Evolutionary conservation across 192 early-diverging fungal genomes (phyloP).

Genomic region (Dimargaris xerosporica): DNA sequence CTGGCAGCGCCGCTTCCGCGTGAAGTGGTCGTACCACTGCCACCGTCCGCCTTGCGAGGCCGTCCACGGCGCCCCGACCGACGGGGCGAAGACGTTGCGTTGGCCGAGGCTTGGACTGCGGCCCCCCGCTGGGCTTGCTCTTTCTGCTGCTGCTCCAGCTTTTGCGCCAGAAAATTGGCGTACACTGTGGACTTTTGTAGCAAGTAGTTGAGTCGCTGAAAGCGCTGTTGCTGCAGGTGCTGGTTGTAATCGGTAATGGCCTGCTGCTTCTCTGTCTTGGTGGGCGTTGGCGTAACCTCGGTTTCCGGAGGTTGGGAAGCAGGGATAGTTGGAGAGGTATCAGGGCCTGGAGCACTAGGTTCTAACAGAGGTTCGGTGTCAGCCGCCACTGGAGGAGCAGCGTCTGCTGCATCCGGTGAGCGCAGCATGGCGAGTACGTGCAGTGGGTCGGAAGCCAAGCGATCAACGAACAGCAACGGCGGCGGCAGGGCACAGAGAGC

Average conservation of each 20-base stretch:
- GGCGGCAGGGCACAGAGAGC: too few relatives aligned
- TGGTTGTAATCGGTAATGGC: slow-evolving; percentile 46
- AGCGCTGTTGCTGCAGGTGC: slow-evolving; percentile 39
- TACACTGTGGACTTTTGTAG: slow-evolving; percentile 71
- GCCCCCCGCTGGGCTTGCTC: slow-evolving; percentile 7
- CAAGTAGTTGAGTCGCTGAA: slow-evolving; percentile 62
- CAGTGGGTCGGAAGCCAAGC: too few relatives aligned
- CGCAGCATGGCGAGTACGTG: too few relatives aligned
- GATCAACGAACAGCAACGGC: too few relatives aligned
- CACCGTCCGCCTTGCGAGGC: neutral
- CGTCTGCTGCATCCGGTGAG: too few relatives aligned
- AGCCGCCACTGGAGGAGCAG: too few relatives aligned
- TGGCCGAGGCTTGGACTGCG: neutral
- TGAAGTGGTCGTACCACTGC: neutral
- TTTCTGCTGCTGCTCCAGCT: slow-evolving; percentile 37
- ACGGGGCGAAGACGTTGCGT: neutral
- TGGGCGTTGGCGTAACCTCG: too few relatives aligned
- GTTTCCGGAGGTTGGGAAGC: too few relatives aligned
- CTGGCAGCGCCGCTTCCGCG: neutral
- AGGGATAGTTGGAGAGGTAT: too few relatives aligned
- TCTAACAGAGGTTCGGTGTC: too few relatives aligned
- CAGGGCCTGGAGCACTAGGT: too few relatives aligned
- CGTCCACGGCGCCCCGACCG: neutral
- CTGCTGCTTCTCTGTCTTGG: slow-evolving; percentile 16
- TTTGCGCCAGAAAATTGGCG: slow-evolving; percentile 55